Base-by-base conservation (phyloP, 352 stramenopile genomes). In the Phytophthora uliginosa region DNA sequence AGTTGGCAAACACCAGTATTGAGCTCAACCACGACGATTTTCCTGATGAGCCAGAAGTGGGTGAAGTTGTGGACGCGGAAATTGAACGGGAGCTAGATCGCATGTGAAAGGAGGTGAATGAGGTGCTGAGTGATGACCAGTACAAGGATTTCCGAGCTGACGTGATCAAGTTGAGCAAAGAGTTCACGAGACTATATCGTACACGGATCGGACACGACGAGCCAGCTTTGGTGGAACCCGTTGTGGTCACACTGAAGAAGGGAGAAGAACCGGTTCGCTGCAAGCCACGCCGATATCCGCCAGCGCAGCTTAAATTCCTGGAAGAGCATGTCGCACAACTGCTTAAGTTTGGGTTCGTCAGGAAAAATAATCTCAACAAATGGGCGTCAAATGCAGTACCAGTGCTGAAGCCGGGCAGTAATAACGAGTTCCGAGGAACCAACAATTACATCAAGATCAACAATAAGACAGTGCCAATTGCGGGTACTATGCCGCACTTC, bases 1-100 rank as follows among this genome's bases (percentile, higher is more conserved):
- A 69, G 59, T 48, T 73, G 48, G 66, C 52, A 6, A 60, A 60
- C 34, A 68, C 50, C 20, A 60, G 50, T 48, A 66, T 68, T 34
- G 38, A 68, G 6, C 12, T 66, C 2, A 58, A 66, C 8, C n/a
- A 58, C 7, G 62, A 58, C 31, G 62, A 62, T n/a, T 22, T 57
- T 3, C 62, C 62, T 1, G 24, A 26, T 28, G 52, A 69, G 7
- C 62, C 53, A 40, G 62, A 62, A 36, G 36, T 69, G 24, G 53
- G 52, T 36, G 36, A 18, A 0, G 17, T 57, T 7, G n/a, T 62
- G 2, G 52, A 62, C 3, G 24, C 13, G n/a, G 62, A 69, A 5
- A 38, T 69, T 20, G 12, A 62, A 28, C 0, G 4, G 8, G 62
- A 69, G 40, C 18, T 69, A 17, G 53, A 57, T 17, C 24, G 62